phyloP scores from a whole-genome alignment of 768 basidiomycete genomes.

The Clathrus columnatus region DNA sequence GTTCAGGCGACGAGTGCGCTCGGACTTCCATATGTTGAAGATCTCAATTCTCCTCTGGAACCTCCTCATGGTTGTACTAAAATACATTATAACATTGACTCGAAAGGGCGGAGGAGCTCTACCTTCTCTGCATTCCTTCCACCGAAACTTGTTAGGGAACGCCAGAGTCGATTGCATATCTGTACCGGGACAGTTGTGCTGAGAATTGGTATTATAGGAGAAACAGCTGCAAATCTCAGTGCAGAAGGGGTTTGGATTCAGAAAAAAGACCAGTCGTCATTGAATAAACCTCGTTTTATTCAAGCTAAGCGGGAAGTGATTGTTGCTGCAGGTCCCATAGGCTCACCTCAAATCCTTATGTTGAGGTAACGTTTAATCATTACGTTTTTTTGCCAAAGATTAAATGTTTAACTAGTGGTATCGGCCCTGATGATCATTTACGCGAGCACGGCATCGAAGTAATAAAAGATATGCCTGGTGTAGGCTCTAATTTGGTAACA shows the following conservation, averaged over 20 bases:
- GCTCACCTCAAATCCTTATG: conserved; percentile 18
- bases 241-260: background rate
- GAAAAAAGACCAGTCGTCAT: background rate
- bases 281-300: background rate
- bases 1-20: background rate
- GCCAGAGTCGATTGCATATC: background rate
- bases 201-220: background rate
- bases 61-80: background rate
- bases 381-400: background rate
- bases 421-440: conserved; percentile 12
- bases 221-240: background rate
- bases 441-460: background rate
- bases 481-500: background rate
- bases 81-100: background rate
- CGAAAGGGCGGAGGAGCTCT: background rate
- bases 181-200: background rate
- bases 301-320: conserved; percentile 15
- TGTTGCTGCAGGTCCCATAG: conserved; percentile 17
- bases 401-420: conserved; percentile 2
- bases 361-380: conserved; percentile 16
- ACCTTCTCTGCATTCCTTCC: background rate
- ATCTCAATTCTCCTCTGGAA: background rate
- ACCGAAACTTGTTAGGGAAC: background rate
- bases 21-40: background rate
- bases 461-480: background rate